These are phyloP conservation scores for Podila epigama DNA, from an alignment of 192 early-diverging fungal genomes.

Conservation along the genomic window DNA sequence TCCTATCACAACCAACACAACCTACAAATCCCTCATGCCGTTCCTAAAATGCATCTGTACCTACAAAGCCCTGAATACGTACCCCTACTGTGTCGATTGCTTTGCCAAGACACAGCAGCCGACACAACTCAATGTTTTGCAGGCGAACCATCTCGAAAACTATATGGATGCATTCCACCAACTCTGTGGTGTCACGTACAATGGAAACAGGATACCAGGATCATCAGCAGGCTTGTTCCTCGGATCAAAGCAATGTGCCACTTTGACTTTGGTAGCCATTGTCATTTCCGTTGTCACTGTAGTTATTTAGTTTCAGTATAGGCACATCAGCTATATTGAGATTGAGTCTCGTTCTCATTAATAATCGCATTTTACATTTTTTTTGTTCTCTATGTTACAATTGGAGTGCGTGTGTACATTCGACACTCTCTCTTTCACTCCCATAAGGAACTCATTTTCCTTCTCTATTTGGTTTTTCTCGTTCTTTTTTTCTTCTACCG, in stretches of 20 bases:
- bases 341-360: no score
- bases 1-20: constrained; percentile 28
- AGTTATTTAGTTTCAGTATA: no score
- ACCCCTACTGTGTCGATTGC: constrained; percentile 42
- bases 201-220: constrained; percentile 26
- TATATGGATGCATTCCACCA: constrained; percentile 40
- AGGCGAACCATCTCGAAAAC: constrained; percentile 34
- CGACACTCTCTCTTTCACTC: no score
- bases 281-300: no score
- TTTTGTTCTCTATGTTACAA: no score
- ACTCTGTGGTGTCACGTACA: constrained; percentile 28
- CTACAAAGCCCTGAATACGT: constrained; percentile 30
- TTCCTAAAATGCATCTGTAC: constrained; percentile 41
- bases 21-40: constrained; percentile 15
- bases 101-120: constrained; percentile 33
- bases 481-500: no score
- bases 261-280: not conserved
- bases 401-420: no score
- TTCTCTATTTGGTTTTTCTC: no score
- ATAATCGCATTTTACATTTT: no score
- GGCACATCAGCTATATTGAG: no score
- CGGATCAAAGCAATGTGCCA: not conserved
- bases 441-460: no score
- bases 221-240: not conserved
- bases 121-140: constrained; percentile 22